Evolutionary conservation across 2,329 filamentous ascomycete genomes (phyloP).

Genomic region (Aureobasidium melanogenum): DNA sequence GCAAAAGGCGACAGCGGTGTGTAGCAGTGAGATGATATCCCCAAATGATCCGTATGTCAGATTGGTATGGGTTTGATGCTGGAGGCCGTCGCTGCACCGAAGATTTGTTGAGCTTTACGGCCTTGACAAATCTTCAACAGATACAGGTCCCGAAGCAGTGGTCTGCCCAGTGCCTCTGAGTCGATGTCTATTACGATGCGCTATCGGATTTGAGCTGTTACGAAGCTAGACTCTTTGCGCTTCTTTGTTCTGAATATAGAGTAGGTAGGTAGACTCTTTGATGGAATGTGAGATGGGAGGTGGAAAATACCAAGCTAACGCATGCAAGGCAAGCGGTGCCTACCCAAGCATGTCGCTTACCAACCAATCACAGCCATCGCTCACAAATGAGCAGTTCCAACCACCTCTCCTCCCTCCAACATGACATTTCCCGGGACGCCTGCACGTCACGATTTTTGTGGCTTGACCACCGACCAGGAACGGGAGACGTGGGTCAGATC

Average conservation of each 20-base stretch:
- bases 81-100: conserved; percentile 9
- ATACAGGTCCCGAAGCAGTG: not conserved
- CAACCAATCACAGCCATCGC: not conserved
- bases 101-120: not conserved
- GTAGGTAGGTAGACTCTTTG: not conserved
- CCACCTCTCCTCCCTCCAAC: conserved; percentile 8
- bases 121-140: conserved; percentile 5
- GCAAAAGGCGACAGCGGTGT: conserved; percentile 6
- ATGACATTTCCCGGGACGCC: not conserved
- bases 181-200: not conserved
- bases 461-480: conserved; percentile 1
- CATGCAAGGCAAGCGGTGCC: conserved; percentile 5
- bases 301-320: conserved; percentile 1
- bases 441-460: conserved; percentile 12
- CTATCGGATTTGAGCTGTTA: not conserved
- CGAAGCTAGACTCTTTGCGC: not conserved
- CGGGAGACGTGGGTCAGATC: conserved; percentile 4
- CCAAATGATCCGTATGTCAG: conserved; percentile 5
- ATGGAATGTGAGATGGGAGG: conserved; percentile 11
- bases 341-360: conserved; percentile 3
- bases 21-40: conserved; percentile 7
- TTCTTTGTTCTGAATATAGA: conserved; percentile 11
- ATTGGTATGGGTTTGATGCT: conserved; percentile 11
- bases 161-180: not conserved
- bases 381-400: conserved; percentile 11